Base-by-base conservation (phyloP, 305 asterid genomes). In the Stenogyne calaminthoides region DNA sequence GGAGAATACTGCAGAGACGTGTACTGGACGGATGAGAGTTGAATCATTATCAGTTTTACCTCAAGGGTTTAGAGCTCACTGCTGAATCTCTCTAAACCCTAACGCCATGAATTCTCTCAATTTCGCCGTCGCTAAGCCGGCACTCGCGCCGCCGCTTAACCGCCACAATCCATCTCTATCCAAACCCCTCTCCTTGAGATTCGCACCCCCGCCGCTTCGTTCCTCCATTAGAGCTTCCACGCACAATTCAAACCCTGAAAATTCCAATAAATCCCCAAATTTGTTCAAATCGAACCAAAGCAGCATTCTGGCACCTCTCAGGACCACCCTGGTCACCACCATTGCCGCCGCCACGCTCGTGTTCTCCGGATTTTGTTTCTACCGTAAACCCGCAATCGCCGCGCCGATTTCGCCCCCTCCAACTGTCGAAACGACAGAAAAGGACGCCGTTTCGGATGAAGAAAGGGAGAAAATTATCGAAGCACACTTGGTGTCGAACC, bases 341-440 rank as follows among this genome's bases (percentile, higher is more conserved):
- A 39, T 87, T 52, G 82, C 91, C n/a, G 91, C 96, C 18, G 84
- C 91, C 4, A 89, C 90, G 5, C 80, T 93, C 44, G 47, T 89
- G 44, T 65, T 91, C 11, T 58, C 84, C 4, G 76, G 90, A 2
- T 73, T 83, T 72, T 54, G 34, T 54, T 52, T 87, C 5, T 59
- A 71, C 2, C 37, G 70, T 22, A 81, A 77, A 55, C 96, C 90
- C 4, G 47, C 86, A 36, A 15, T 78, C 14, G 79, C 85, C 2
- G 70, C 83, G 6, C 37, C 85, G 19, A 74, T 82, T 40, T 71
- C 86, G 0, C 73, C 83, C 12, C 78, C 87, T 0, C 68, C 88
- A 1, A 34, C 76, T 0, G 82, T 72, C 9, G 89, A 85, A 69
- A 22, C 86, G 9, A 34, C 82, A 2, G 77, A 71, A 7, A 61